Conservation (phyloP, 176 grass and related monocot genomes). For the Oryza coarctata region DNA sequence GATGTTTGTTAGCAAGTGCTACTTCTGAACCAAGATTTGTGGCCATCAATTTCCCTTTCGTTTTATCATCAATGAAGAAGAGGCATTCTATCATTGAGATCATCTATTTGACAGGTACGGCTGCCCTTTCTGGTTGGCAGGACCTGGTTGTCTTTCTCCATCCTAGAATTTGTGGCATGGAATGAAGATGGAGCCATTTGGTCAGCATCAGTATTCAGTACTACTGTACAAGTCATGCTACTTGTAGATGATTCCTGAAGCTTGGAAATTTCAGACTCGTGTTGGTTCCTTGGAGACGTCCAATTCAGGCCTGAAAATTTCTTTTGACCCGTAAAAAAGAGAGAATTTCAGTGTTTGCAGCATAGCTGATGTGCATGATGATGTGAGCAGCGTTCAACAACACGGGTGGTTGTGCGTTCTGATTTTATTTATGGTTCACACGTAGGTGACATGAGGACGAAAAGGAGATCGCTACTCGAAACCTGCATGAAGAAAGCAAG, state of each 20-base stretch:
- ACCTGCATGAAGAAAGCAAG: too few relatives aligned
- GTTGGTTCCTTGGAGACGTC: background rate
- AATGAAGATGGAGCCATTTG: background rate
- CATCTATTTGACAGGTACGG: background rate
- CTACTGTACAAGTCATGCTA: background rate
- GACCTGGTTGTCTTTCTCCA: background rate
- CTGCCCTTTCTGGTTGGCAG: constrained; percentile 28
- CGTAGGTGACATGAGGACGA: too few relatives aligned
- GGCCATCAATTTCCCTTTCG: background rate
- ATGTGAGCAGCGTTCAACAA: background rate
- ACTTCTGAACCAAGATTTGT: constrained; percentile 16
- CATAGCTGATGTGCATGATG: background rate
- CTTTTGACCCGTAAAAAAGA: background rate
- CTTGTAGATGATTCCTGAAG: background rate
- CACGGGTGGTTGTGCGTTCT: background rate
- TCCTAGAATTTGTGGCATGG: background rate
- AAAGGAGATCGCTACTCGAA: background rate
- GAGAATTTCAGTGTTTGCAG: background rate
- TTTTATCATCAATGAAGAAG: background rate
- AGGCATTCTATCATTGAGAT: background rate
- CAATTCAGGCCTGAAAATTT: background rate
- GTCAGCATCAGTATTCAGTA: background rate
- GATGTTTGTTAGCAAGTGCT: background rate
- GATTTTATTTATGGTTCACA: constrained; percentile 4
- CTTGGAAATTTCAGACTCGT: background rate